Evolutionary conservation across 495 filamentous ascomycete species (phyloP).

Genomic region (Entonaema liquescens): DNA sequence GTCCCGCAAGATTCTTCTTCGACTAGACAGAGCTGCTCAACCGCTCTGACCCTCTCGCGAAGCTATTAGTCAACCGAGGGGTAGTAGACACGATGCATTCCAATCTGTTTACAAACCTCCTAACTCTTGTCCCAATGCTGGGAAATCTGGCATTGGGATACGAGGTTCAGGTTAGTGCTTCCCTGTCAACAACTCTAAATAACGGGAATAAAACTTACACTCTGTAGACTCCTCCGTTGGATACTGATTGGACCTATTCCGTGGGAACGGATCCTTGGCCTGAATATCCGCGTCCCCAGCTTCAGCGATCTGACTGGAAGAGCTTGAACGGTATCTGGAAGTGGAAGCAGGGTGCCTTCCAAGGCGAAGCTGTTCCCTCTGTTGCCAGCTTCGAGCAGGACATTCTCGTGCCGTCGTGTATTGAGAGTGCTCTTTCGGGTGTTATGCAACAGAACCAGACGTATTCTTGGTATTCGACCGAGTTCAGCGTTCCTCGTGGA

Average conservation of each 20-base stretch:
- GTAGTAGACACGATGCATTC: conserved; percentile 30
- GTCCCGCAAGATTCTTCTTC: conserved; percentile 14
- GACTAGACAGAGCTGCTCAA: conserved; percentile 3
- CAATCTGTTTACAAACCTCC: conserved; percentile 22
- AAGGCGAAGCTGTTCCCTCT: conserved; percentile 47
- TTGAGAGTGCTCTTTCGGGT: conserved; percentile 64
- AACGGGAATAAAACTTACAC: conserved; percentile 17
- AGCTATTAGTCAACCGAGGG: conserved; percentile 17
- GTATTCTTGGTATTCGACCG: conserved; percentile 69
- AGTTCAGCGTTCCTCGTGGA: conserved; percentile 60
- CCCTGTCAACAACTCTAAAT: background rate
- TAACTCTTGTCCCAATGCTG: conserved; percentile 26
- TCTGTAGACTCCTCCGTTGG: conserved; percentile 55
- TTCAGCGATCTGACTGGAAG: conserved; percentile 66
- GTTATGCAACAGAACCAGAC: conserved; percentile 58
- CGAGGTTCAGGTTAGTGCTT: conserved; percentile 41
- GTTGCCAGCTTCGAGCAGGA: conserved; percentile 49
- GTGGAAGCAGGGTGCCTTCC: conserved; percentile 58
- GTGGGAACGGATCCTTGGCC: conserved; percentile 72
- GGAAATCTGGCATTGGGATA: conserved; percentile 42
- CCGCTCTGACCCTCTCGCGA: conserved; percentile 9
- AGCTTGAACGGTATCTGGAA: conserved; percentile 74
- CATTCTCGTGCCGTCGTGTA: conserved; percentile 70
- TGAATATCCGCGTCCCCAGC: conserved; percentile 70
- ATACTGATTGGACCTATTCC: conserved; percentile 69